Evolutionary conservation across 768 basidiomycete species (phyloP).

Genomic region (Tephrocybe sp.): DNA sequence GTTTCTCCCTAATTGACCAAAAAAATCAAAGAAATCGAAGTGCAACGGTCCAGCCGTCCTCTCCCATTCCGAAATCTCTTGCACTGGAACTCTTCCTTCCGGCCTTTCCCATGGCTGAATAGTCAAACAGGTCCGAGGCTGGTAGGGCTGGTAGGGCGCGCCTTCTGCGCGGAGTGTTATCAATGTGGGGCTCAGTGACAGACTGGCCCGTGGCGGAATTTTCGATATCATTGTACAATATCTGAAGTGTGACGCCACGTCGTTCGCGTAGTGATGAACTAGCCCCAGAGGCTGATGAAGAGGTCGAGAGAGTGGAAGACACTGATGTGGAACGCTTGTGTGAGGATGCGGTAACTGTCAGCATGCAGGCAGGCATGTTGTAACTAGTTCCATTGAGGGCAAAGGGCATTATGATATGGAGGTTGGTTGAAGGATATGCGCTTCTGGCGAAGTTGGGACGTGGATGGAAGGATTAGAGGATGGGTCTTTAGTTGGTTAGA

Average conservation of each 20-base stretch:
- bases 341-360: not conserved
- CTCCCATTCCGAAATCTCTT: conserved; percentile 19
- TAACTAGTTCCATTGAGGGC: conserved; percentile 1
- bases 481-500: not conserved
- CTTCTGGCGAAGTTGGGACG: not conserved
- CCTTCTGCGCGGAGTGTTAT: conserved; percentile 10
- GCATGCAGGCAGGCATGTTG: not conserved
- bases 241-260: conserved; percentile 14
- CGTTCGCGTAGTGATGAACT: conserved; percentile 12
- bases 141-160: conserved; percentile 10
- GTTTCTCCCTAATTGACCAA: too few species aligned
- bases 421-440: not conserved
- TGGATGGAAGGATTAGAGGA: not conserved
- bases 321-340: conserved; percentile 12
- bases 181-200: not conserved
- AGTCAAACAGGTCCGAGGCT: not conserved
- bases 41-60: conserved; percentile 15
- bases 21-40: not conserved
- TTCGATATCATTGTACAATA: conserved; percentile 1
- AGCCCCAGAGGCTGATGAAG: conserved; percentile 1
- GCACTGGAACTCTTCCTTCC: conserved; percentile 10
- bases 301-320: conserved; percentile 8
- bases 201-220: not conserved
- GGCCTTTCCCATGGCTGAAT: conserved; percentile 8
- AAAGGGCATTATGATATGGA: conserved; percentile 6